Base-by-base conservation (phyloP, 2,329 filamentous ascomycete species). In the Verticillium albo-atrum region DNA sequence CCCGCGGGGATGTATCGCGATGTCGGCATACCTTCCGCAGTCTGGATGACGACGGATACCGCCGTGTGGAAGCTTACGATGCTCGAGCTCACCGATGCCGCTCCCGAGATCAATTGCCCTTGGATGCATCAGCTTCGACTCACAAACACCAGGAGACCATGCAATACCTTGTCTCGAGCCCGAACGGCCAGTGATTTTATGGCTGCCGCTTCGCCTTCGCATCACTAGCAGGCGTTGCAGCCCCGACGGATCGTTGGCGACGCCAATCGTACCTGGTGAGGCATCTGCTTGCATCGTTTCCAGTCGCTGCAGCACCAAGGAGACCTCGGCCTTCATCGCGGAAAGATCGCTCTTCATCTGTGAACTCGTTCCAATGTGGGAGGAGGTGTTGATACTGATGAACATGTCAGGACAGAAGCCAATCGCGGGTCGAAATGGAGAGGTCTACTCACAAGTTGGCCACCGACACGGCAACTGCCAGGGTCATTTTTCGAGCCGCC, bases 331-430 rank as follows among this genome's bases (percentile, higher is more conserved):
- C 26, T 60, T 60, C 37, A 60, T 28, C 4, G n/a, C 42, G 2
- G n/a, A 23, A 27, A 60, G n/a, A 14, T 60, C 58, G 5, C 27
- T 47, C n/a, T 57, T 42, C 47, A 57, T 60, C 58, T 60, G 37
- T 23, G 28, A 50, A 6, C 28, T 57, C 1, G 34, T 6, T 14
- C 17, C n/a, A 3, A 28, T 34, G 56, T 37, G 23, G 12, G 42
- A 60, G 14, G 55, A 30, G 3, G 58, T 60, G 35, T 60, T 60
- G 32, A 60, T 57, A 30, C 58, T 60, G 50, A 23, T 28, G 12
- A 15, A 12, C 6, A 17, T 4, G 58, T 60, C 26, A 60, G 58
- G 23, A 27, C 9, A 10, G n/a, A 14, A 12, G 3, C 14, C 55
- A 25, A 28, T 50, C 3, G 15, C n/a, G n/a, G 35, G 15, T 37